Percentiles rank a stretch among this genome's conserved stretches.
These are phyloP conservation scores for Suillus weaverae DNA, from an alignment of 768 basidiomycete species.

Conservation along the genomic window DNA sequence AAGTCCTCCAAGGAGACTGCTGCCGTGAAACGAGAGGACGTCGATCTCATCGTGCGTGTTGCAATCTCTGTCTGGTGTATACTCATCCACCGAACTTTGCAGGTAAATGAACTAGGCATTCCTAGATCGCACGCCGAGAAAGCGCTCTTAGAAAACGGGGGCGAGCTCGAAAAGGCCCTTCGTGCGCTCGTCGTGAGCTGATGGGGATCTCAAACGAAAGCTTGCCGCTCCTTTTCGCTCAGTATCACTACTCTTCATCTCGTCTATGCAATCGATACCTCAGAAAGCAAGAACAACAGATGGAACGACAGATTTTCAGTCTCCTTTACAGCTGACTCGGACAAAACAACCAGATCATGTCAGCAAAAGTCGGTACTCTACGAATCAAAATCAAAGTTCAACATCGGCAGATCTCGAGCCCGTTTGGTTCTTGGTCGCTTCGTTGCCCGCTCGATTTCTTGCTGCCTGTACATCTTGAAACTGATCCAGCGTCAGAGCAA, in stretches of 20 bases:
- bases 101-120: conserved; percentile 34
- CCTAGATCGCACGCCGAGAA: conserved; percentile 31
- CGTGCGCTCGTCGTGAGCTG: conserved; percentile 28
- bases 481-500: conserved; percentile 76
- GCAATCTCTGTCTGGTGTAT: not conserved
- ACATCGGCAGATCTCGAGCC: not conserved
- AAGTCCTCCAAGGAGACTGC: conserved; percentile 42
- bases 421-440: not conserved
- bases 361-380: conserved; percentile 16
- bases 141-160: conserved; percentile 27
- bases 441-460: not conserved
- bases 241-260: not conserved
- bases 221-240: not conserved
- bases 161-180: conserved; percentile 29
- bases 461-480: conserved; percentile 8
- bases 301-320: not conserved
- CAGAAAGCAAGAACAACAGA: not conserved
- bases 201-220: not conserved
- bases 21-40: conserved; percentile 28
- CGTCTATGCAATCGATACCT: not conserved
- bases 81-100: not conserved
- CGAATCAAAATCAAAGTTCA: conserved; percentile 9
- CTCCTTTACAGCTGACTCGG: conserved; percentile 22
- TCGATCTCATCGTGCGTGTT: conserved; percentile 27
- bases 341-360: conserved; percentile 21